Evolutionary conservation across 106 monocot species (phyloP), one percentile per base, ranked within the genome.

Genomic region (Apostasia shenzhenica): DNA sequence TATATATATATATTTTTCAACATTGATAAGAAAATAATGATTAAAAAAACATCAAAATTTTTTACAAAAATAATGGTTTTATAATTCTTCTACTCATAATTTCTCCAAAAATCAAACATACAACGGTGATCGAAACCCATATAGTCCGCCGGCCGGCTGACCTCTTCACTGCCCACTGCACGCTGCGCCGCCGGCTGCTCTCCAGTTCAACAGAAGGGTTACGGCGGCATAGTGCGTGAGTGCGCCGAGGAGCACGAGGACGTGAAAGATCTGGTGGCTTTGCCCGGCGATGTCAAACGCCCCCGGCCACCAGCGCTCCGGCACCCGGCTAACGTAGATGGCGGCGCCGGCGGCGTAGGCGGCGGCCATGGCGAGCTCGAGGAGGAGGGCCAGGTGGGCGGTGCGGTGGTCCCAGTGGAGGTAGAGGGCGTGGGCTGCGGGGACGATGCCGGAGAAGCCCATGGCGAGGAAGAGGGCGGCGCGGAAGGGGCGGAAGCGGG

Each of bases 221-320:
- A 72, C 75, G 48, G 93, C 93, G 2, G 64, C 73, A 48, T 87
- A 92, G 57, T 92, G 95, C 11, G 81, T 81, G n/a, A 97, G 13
- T 2, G 95, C 92, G 0, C 95, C 92, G 2, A 82, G 67, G 6
- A 97, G 46, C 14, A 97, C 92, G 43, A 97, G 77, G 72, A 92
- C 81, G 55, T 97, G 95, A 61, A 97, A 97, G 45, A 97, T 92
- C 79, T 97, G 95, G 47, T 97, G 95, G 65, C 95, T 97, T 37
- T 97, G 95, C 0, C 95, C 88, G 0, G 82, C 84, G 9, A 92
- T 56, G 60, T 97, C 95, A 63, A 92, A 97, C 26, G 48, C 61
- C 6, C 92, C 92, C 3, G 95, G 95, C 61, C 75, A 70, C 95
- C 95, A 92, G 73, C 80, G 48, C 77, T 97, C 95, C 0, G 92